Conservation (phyloP, 179 eudicot species). For the Patellifolia procumbens region DNA sequence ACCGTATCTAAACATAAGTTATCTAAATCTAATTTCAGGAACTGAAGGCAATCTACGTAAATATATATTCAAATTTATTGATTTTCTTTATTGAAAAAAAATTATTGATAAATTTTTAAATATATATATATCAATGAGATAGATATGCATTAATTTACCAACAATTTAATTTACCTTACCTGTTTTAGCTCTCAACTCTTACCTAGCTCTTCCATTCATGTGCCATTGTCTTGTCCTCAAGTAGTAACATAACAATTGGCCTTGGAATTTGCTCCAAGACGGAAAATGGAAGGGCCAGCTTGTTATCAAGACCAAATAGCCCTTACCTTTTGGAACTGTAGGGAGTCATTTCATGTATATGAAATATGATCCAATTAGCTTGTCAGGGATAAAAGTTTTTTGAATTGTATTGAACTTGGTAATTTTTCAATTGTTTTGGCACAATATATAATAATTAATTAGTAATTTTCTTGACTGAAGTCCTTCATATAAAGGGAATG, state of each 20-base stretch:
- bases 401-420: background rate
- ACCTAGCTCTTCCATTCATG: background rate
- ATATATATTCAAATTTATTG: no score
- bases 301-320: background rate
- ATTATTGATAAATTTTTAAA: no score
- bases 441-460: no score
- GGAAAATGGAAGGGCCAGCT: background rate
- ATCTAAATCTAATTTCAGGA: no score
- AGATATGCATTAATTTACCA: background rate
- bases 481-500: no score
- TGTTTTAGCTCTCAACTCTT: background rate
- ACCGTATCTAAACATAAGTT: no score
- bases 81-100: no score
- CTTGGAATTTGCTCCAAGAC: background rate
- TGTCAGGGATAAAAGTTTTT: background rate
- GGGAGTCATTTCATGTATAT: background rate
- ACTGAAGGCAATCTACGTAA: no score
- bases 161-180: background rate
- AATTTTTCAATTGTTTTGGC: background rate
- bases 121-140: no score
- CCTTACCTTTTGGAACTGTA: background rate
- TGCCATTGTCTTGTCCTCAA: slow-evolving; percentile 7
- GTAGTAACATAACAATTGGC: background rate
- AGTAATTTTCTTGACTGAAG: no score
- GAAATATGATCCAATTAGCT: background rate